These are phyloP conservation scores for Russula griseocarnosa DNA, from an alignment of 768 basidiomycete species.

Conservation along the genomic window DNA sequence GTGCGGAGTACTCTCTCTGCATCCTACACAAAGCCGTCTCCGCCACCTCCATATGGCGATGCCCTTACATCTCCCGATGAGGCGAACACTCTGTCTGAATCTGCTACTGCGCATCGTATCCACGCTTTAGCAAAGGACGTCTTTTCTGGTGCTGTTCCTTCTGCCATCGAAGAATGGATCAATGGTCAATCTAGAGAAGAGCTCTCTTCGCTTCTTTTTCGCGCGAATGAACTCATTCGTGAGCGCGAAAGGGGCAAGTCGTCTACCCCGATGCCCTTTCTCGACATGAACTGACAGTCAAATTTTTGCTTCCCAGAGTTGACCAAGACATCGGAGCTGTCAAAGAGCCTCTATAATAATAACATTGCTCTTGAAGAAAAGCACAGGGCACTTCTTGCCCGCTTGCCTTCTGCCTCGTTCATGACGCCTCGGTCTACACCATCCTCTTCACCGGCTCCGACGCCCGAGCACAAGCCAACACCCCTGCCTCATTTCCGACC, in stretches of 20 bases:
- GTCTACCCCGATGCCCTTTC: not conserved
- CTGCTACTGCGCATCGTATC: conserved; percentile 38
- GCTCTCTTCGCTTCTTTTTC: conserved; percentile 60
- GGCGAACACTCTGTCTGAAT: conserved; percentile 7
- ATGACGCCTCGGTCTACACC: conserved; percentile 28
- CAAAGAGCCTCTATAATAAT: conserved; percentile 65
- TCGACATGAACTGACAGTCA: conserved; percentile 5
- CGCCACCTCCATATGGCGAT: conserved; percentile 18
- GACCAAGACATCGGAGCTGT: conserved; percentile 59
- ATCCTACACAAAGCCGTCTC: conserved; percentile 11
- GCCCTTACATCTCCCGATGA: conserved; percentile 6
- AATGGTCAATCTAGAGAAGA: conserved; percentile 70
- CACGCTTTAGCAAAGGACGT: conserved; percentile 27
- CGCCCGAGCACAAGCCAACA: conserved; percentile 22
- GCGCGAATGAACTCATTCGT: conserved; percentile 72
- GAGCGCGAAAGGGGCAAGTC: conserved; percentile 69
- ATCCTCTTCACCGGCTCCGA: conserved; percentile 30
- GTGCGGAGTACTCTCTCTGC: not conserved
- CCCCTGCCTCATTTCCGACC: conserved; percentile 29
- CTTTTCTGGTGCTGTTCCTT: conserved; percentile 24
- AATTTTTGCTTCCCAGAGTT: conserved; percentile 46
- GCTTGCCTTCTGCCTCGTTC: conserved; percentile 42
- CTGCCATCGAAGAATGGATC: conserved; percentile 45
- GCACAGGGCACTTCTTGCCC: conserved; percentile 66
- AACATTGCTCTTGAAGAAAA: conserved; percentile 65